These are phyloP conservation scores for Oryza glumipatula DNA, from an alignment of 176 grass and related monocot species.

Conservation along the genomic window DNA sequence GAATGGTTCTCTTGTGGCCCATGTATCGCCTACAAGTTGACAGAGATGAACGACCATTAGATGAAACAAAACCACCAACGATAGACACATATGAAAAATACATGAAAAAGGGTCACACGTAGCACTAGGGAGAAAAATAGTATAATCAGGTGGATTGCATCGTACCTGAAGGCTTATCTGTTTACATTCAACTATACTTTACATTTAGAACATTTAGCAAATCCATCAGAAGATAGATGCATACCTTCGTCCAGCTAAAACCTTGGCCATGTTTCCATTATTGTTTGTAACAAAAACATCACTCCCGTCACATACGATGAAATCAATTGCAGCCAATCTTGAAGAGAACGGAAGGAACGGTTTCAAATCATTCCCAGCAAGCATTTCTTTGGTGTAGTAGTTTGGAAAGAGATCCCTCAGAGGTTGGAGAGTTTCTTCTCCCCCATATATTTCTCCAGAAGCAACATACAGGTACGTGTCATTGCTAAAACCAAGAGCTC, in stretches of 20 bases:
- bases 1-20: constrained; percentile 96
- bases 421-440: constrained; percentile 73
- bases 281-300: constrained; percentile 94
- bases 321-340: constrained; percentile 83
- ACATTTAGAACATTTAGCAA: not conserved
- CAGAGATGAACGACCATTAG: not conserved
- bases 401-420: constrained; percentile 88
- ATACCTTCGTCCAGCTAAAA: constrained; percentile 89
- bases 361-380: constrained; percentile 70
- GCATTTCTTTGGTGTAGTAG: constrained; percentile 87
- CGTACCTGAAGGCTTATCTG: not conserved
- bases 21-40: constrained; percentile 74
- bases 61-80: constrained; percentile 27
- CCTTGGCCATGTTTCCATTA: constrained; percentile 99
- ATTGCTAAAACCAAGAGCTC: constrained; percentile 81
- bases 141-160: not conserved
- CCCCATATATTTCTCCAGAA: constrained; percentile 98
- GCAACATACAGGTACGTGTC: constrained; percentile 83
- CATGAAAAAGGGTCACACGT: not conserved
- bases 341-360: constrained; percentile 84
- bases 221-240: constrained; percentile 16
- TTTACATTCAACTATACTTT: not conserved
- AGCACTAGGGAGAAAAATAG: constrained; percentile 13
- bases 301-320: constrained; percentile 82
- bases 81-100: not conserved